phyloP scores from a whole-genome alignment of 2,329 filamentous ascomycete species.

The Diaporthe sp. region DNA sequence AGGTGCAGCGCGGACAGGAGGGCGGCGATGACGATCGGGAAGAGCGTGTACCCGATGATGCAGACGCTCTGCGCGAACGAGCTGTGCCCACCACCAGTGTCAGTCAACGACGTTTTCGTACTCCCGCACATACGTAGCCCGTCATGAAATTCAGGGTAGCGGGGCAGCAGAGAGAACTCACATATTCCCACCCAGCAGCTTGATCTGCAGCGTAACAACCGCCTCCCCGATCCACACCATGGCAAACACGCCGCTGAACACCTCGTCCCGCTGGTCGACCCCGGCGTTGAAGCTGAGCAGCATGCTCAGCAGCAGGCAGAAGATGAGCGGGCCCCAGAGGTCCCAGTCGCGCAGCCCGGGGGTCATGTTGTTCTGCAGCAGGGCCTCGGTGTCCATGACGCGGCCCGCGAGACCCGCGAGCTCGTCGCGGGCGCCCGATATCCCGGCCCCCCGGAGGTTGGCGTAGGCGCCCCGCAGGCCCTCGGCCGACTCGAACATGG shows the following conservation, averaged over 20 bases:
- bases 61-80: constrained; percentile 98
- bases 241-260: constrained; percentile 97
- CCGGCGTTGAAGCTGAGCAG: constrained; percentile 87
- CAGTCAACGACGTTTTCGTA: constrained; percentile 17
- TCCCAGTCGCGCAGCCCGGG: constrained; percentile 96
- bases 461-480: constrained; percentile 73
- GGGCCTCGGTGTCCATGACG: constrained; percentile 73
- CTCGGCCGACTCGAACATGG: constrained; percentile 70
- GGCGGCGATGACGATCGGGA: constrained; percentile 94
- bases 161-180: constrained; percentile 60
- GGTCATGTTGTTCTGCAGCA: constrained; percentile 81
- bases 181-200: constrained; percentile 96
- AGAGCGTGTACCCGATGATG: constrained; percentile 98
- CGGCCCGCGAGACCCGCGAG: constrained; percentile 72
- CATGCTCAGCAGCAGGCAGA: constrained; percentile 89
- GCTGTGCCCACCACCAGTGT: constrained; percentile 59
- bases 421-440: constrained; percentile 73
- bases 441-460: constrained; percentile 69
- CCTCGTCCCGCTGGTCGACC: constrained; percentile 84
- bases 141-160: neutral
- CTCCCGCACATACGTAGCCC: constrained; percentile 41
- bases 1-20: constrained; percentile 87
- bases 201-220: constrained; percentile 97
- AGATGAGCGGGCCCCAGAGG: constrained; percentile 96
- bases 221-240: constrained; percentile 98